Base-by-base conservation (phyloP, 2,329 filamentous ascomycete species). In the Coniella lustricola region DNA sequence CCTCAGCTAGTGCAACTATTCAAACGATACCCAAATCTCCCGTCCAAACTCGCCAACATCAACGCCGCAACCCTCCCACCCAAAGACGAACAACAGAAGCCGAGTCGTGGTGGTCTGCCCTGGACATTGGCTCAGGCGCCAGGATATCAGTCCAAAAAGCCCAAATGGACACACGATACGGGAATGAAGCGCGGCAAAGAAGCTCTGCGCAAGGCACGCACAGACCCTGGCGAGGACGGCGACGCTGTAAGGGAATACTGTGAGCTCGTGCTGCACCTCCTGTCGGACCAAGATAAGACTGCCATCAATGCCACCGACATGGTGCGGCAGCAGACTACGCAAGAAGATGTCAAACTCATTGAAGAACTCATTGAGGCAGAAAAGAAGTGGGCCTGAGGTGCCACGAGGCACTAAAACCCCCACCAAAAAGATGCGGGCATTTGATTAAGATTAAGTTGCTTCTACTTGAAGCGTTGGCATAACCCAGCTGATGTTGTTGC, bases 171-270 rank as follows among this genome's bases (percentile, higher is more conserved):
- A 18, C 67, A 70, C 38, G 79, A 84, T 43, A 67, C 75, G 5
- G 81, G 81, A 7, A 68, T 81, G 42, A 67, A 73, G 46, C 73
- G 73, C 17, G 82, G 78, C 1, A 73, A 77, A 38, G 68, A 73
- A 17, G 73, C 72, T 13, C 64, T 85, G 50, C 72, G 73, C 36
- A 69, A 63, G 46, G 74, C 75, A 31, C 69, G 75, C 49, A 66
- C 67, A 29, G 68, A 71, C 25, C 68, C 72, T 1, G 70, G 73
- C n/a, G 71, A 75, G 55, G 74, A 75, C 49, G 78, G 78, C 25
- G 77, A 82, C 55, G 80, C 70, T 4, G 67, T 85, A 25, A 67
- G 75, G 45, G 81, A 83, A 61, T 85, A 81, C 57, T 75, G 73
- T 40, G 76, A 78, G 52, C 64, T 83, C 18, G 70, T 84, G 16